A percentile compares a stretch with the other conserved stretches of the same genome.
phyloP scores from a whole-genome alignment of 768 basidiomycete genomes.

The Trametes maxima region DNA sequence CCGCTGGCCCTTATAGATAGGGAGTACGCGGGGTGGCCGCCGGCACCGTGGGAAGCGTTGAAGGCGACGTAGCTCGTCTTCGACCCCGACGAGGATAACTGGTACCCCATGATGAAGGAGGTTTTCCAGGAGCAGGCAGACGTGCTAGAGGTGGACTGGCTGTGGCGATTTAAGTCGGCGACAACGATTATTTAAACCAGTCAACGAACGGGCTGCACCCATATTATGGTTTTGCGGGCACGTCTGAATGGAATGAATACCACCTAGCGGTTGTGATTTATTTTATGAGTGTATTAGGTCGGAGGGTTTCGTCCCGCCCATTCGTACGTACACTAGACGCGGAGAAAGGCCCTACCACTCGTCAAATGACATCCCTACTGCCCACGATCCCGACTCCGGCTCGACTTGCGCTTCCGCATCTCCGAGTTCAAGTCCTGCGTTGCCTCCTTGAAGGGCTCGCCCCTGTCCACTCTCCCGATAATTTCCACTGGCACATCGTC shows the following conservation, averaged over 20 bases:
- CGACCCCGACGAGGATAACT: constrained; percentile 16
- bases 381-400: neutral
- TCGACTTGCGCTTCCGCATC: constrained; percentile 38
- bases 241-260: too few species aligned
- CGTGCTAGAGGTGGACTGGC: constrained; percentile 19
- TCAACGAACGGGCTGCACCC: neutral
- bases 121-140: constrained; percentile 7
- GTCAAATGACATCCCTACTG: neutral
- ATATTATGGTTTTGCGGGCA: too few species aligned
- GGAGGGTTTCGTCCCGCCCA: too few species aligned
- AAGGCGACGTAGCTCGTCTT: constrained; percentile 21
- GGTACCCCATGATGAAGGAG: constrained; percentile 13
- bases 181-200: neutral
- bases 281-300: too few species aligned
- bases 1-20: constrained; percentile 18
- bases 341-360: too few species aligned
- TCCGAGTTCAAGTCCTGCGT: constrained; percentile 73
- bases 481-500: constrained; percentile 64
- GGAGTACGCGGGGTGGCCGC: constrained; percentile 24
- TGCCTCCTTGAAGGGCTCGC: constrained; percentile 61
- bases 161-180: constrained; percentile 6
- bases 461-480: constrained; percentile 59
- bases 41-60: constrained; percentile 21
- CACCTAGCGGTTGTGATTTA: too few species aligned
- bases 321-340: too few species aligned